Evolutionary conservation across 1,284 basidiomycete species (phyloP).

Genomic region (Cryptococcus maquisensis): DNA sequence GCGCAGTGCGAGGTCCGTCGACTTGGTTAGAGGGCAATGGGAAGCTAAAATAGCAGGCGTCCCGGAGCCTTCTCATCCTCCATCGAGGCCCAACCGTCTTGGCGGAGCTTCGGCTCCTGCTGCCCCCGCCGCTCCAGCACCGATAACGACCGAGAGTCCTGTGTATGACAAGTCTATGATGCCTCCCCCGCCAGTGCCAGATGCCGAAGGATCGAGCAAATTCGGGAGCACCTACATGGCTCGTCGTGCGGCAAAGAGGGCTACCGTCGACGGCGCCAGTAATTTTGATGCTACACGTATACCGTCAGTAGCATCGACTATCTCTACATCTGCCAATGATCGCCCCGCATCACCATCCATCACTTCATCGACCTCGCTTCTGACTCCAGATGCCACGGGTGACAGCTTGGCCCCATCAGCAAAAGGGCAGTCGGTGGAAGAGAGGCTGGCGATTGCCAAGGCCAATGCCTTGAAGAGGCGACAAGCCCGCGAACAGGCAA

Average conservation of each 20-base stretch:
- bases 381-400: conserved; percentile 32
- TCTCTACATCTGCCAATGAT: conserved; percentile 4
- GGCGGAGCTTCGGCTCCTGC: neutral
- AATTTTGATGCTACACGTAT: conserved; percentile 10
- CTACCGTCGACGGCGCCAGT: conserved; percentile 15
- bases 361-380: conserved; percentile 16
- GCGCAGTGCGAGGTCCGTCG: conserved; percentile 30
- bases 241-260: conserved; percentile 14
- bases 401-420: conserved; percentile 16
- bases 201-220: neutral
- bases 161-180: neutral
- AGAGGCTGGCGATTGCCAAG: conserved; percentile 39
- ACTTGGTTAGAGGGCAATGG: conserved; percentile 40
- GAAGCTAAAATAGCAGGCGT: conserved; percentile 39
- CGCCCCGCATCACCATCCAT: conserved; percentile 21
- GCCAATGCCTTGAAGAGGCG: conserved; percentile 40
- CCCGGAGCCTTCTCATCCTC: neutral
- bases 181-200: neutral
- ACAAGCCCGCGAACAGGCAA: conserved; percentile 36
- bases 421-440: conserved; percentile 27
- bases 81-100: neutral
- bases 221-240: conserved; percentile 21
- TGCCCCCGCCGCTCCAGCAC: too few species aligned
- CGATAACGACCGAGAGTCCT: too few species aligned
- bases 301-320: conserved; percentile 6